phyloP scores from a whole-genome alignment of 306 rosid genomes.

The Cicer cuneatum region DNA sequence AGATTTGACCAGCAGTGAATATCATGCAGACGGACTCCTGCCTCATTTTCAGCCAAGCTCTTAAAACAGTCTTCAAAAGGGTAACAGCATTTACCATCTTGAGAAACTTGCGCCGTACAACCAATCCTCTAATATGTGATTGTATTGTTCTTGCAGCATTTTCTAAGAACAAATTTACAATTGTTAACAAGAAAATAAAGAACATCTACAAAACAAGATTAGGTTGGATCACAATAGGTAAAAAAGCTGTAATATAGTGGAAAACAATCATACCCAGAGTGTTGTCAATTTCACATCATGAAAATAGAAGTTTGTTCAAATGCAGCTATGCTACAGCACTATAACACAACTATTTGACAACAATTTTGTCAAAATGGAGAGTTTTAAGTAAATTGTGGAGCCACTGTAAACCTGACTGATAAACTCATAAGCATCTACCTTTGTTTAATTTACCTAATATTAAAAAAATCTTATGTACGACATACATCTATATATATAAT shows the following conservation, averaged over 20 bases:
- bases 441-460: too few relatives aligned
- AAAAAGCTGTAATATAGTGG: conserved; percentile 31
- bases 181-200: conserved; percentile 33
- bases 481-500: too few relatives aligned
- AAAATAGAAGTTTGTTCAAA: not conserved
- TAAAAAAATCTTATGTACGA: too few relatives aligned
- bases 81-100: conserved; percentile 54
- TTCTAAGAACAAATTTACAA: conserved; percentile 52
- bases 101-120: conserved; percentile 53
- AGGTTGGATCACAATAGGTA: not conserved
- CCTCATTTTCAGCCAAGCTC: conserved; percentile 67
- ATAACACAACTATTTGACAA: not conserved
- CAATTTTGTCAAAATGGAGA: too few relatives aligned
- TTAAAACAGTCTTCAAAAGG: conserved; percentile 68
- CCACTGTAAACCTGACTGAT: too few relatives aligned
- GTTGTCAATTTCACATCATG: not conserved
- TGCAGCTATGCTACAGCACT: not conserved
- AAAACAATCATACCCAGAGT: not conserved
- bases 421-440: too few relatives aligned
- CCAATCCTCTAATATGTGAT: conserved; percentile 58
- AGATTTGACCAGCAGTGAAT: conserved; percentile 42
- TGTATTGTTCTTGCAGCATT: conserved; percentile 68
- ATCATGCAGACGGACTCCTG: conserved; percentile 44
- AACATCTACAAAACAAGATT: conserved; percentile 10
- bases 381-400: too few relatives aligned